These are phyloP conservation scores for Schoenoplectus tabernaemontani DNA, from an alignment of 202 grass and related monocot species.

Conservation along the genomic window DNA sequence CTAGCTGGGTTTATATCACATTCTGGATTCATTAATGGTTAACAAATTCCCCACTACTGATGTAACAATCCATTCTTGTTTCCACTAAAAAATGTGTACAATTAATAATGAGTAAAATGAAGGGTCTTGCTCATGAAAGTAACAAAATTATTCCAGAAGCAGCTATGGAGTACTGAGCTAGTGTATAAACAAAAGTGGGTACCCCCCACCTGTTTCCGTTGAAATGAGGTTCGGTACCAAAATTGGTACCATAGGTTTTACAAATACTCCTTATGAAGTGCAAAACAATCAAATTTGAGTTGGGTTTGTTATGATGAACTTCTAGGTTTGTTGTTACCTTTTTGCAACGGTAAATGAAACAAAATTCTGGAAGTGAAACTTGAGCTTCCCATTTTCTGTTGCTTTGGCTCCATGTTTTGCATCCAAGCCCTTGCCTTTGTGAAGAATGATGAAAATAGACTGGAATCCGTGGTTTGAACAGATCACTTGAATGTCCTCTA, in stretches of 20 bases:
- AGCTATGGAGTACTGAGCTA: not conserved
- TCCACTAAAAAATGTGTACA: not conserved
- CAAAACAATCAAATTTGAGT: not conserved
- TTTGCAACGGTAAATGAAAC: slow-evolving; percentile 85
- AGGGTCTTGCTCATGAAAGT: not conserved
- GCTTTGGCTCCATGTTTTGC: slow-evolving; percentile 86
- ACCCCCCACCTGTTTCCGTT: too few species aligned
- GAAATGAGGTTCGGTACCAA: too few species aligned
- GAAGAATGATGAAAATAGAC: slow-evolving; percentile 72
- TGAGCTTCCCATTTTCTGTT: slow-evolving; percentile 71
- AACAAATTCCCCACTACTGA: not conserved
- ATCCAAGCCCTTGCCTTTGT: slow-evolving; percentile 83
- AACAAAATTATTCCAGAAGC: not conserved
- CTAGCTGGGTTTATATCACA: not conserved
- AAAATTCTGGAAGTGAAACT: slow-evolving; percentile 79
- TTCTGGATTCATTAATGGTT: not conserved
- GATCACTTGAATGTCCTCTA: slow-evolving; percentile 83
- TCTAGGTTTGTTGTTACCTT: slow-evolving; percentile 38
- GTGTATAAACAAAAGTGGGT: too few species aligned
- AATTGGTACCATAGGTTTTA: too few species aligned
- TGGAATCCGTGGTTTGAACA: slow-evolving; percentile 59
- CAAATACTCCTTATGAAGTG: not conserved
- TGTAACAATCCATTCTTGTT: not conserved
- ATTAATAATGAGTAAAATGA: not conserved
- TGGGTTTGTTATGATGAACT: not conserved